phyloP scores from a whole-genome alignment of 495 filamentous ascomycete species.

The Hypoxylon trugodes region DNA sequence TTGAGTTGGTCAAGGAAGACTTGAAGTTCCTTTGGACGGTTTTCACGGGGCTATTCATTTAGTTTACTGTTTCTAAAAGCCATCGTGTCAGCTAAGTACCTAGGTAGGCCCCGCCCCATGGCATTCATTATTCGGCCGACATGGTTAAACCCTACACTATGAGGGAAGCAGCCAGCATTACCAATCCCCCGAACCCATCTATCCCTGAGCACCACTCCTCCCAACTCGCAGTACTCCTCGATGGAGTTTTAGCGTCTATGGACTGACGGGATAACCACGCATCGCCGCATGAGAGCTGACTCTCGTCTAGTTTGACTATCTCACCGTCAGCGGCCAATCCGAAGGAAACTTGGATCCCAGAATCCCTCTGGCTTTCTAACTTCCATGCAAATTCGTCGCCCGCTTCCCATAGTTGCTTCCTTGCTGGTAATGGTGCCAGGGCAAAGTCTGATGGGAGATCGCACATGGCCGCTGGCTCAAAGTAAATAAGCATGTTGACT shows the following conservation, averaged over 20 bases:
- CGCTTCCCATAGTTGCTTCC: constrained; percentile 60
- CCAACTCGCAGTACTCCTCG: background rate
- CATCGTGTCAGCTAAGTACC: no score
- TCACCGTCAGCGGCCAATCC: constrained; percentile 49
- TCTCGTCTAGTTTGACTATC: constrained; percentile 1
- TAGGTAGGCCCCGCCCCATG: no score
- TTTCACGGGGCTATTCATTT: no score
- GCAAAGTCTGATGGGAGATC: constrained; percentile 47
- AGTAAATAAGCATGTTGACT: constrained; percentile 56
- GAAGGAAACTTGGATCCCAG: constrained; percentile 40
- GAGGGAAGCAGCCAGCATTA: constrained; percentile 5
- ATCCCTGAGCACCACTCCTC: constrained; percentile 15
- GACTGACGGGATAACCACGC: background rate
- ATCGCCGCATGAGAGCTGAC: background rate
- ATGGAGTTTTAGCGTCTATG: background rate
- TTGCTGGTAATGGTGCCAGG: constrained; percentile 56
- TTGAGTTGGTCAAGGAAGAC: no score
- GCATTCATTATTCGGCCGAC: no score
- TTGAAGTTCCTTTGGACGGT: no score
- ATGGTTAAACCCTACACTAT: background rate
- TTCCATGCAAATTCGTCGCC: constrained; percentile 49
- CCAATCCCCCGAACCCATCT: constrained; percentile 11
- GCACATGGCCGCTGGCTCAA: constrained; percentile 56
- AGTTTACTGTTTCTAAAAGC: no score
- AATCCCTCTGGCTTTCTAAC: constrained; percentile 39